Percentiles rank a stretch among this genome's conserved stretches.
phyloP scores from a whole-genome alignment of 2,329 filamentous ascomycete species.

The Xylaria digitata region DNA sequence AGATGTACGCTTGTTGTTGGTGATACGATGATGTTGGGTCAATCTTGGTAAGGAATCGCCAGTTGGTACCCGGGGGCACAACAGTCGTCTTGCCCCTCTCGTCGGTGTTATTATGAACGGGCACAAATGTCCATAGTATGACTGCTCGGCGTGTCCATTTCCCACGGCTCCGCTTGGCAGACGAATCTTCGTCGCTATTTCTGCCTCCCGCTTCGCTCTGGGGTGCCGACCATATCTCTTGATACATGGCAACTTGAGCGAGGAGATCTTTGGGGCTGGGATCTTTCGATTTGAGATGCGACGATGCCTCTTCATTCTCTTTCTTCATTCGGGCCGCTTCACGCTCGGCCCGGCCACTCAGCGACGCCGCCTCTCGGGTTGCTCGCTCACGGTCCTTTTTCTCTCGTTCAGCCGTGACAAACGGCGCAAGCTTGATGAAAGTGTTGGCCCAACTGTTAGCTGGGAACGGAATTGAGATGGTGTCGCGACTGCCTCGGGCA shows the following conservation, averaged over 20 bases:
- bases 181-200: constrained; percentile 20
- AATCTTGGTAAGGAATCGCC: constrained; percentile 71
- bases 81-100: constrained; percentile 58
- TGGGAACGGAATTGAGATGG: constrained; percentile 68
- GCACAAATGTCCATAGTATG: constrained; percentile 72
- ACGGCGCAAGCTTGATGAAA: constrained; percentile 66
- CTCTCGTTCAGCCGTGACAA: constrained; percentile 54
- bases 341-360: constrained; percentile 44
- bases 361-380: constrained; percentile 41
- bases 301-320: constrained; percentile 51
- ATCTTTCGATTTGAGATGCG: constrained; percentile 41
- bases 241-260: constrained; percentile 72
- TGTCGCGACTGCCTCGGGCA: constrained; percentile 57
- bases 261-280: constrained; percentile 63
- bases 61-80: constrained; percentile 66
- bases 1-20: constrained; percentile 59
- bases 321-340: constrained; percentile 47
- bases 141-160: constrained; percentile 68
- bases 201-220: constrained; percentile 51
- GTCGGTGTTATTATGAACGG: constrained; percentile 59
- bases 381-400: constrained; percentile 44
- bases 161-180: constrained; percentile 40
- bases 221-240: constrained; percentile 70
- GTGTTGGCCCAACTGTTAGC: constrained; percentile 69
- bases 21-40: constrained; percentile 70